A percentile compares a stretch with the other conserved stretches of the same genome.
Evolutionary conservation across 2,329 filamentous ascomycete species (phyloP).

Genomic region (Rachicladosporium sp.): DNA sequence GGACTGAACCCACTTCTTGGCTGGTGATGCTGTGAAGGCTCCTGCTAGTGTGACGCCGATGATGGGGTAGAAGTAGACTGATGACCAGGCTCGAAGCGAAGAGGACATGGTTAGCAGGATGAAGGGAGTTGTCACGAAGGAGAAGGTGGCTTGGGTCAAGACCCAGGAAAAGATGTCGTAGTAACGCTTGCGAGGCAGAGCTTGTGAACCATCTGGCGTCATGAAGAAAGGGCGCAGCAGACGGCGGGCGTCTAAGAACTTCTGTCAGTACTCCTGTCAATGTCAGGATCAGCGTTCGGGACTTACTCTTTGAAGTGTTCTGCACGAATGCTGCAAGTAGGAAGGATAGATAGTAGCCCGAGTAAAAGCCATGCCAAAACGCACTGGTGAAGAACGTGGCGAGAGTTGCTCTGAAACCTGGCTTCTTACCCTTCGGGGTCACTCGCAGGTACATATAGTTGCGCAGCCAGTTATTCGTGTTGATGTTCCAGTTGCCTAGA

Average conservation of each 20-base stretch:
- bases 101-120: conserved; percentile 62
- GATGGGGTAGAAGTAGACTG: conserved; percentile 80
- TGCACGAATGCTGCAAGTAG: conserved; percentile 83
- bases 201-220: conserved; percentile 57
- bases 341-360: conserved; percentile 89
- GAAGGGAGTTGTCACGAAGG: conserved; percentile 75
- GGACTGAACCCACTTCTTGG: conserved; percentile 41
- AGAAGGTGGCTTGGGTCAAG: conserved; percentile 68
- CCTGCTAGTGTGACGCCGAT: conserved; percentile 53
- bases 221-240: conserved; percentile 88
- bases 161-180: conserved; percentile 73
- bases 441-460: conserved; percentile 95
- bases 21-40: conserved; percentile 68
- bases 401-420: conserved; percentile 86
- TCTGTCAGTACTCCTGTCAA: no score
- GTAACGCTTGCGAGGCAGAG: conserved; percentile 62
- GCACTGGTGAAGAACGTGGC: conserved; percentile 91
- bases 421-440: conserved; percentile 89
- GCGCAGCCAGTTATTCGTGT: conserved; percentile 91
- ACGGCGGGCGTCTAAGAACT: conserved; percentile 63
- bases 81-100: conserved; percentile 64
- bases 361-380: conserved; percentile 96
- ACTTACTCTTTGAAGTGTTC: conserved; percentile 83
- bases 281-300: no score
- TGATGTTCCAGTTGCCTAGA: conserved; percentile 93